Evolutionary conservation across 140 eudicot species (phyloP), one percentile per base, ranked within the genome.

Genomic region (Ambrosia hybrid): DNA sequence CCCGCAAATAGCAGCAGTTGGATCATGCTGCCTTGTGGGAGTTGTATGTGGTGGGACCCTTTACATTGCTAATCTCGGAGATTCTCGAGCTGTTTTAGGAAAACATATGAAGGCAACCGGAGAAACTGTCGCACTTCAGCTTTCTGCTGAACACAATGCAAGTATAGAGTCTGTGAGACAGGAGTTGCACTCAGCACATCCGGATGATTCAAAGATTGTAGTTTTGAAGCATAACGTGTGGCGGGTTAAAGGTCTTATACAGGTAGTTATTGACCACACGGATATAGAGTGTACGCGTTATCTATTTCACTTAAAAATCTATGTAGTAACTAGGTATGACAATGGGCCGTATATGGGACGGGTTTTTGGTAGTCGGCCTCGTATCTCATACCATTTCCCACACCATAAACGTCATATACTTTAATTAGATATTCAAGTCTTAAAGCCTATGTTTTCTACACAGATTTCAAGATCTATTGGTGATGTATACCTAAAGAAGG

Each of bases 191-290:
- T 85, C 92, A 2, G 15, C 81, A 36, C 97, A 91, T 76, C 95
- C 95, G 4, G 92, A 88, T 73, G 95, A 91, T 75, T 70, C 97
- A 0, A 86, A 88, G 9, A 88, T 91, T 39, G 97, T 91, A 4
- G 95, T 91, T 77, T 57, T 88, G 70, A 88, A 85, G 79, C 97
- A 88, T 83, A 85, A 88, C 34, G 97, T 91, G 21, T 88, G 97
- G 97, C 90, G 97, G 15, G 97, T 91, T 3, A 91, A 88, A 83
- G 97, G 97, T 48, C 86, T 91, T 37, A 91, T 91, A 77, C 95
- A 91, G 92, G 97, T 91, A 46, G 66, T 34, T 60, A 34, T 60
- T 60, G 10, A 34, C 21, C 66, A 1, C 16, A 26, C 10, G 41
- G 4, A 41, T 41, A 41, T 41, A 41, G 46, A 41, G 46, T 3